Conservation (phyloP, 2,329 filamentous ascomycete genomes). For the Phyllosticta citriasiana region DNA sequence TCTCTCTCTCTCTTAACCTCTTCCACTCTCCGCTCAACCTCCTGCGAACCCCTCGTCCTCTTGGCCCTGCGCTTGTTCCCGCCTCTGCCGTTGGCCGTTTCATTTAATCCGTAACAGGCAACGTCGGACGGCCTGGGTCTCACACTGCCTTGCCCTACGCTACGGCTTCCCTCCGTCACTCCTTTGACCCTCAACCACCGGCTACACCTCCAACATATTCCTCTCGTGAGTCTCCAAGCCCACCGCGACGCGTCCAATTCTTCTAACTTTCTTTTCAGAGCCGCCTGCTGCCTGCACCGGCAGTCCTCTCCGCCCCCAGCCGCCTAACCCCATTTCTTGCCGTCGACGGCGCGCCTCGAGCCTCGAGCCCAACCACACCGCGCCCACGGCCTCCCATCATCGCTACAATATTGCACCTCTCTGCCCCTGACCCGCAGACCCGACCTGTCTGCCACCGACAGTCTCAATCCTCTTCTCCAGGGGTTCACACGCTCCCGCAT, state of each 20-base stretch:
- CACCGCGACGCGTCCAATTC: background rate
- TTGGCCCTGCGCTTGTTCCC: background rate
- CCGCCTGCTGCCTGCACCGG: background rate
- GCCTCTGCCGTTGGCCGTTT: background rate
- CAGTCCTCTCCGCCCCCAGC: background rate
- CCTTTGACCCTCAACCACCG: background rate
- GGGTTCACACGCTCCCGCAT: background rate
- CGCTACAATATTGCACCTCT: background rate
- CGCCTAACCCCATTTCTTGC: background rate
- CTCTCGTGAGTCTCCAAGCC: background rate
- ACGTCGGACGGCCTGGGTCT: background rate
- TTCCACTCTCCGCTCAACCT: background rate
- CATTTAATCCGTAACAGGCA: background rate
- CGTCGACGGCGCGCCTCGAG: background rate
- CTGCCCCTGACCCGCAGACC: background rate
- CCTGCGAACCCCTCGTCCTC: background rate
- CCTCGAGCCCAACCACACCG: background rate
- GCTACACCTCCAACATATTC: background rate
- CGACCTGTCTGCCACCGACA: background rate
- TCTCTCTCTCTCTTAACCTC: too few species aligned
- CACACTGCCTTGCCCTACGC: background rate
- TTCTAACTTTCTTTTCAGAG: background rate
- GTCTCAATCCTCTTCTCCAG: background rate
- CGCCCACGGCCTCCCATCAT: background rate
- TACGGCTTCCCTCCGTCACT: background rate